Evolutionary conservation across 2,329 filamentous ascomycete species (phyloP).

Genomic region (Hymenotorrendiella dingleyae): DNA sequence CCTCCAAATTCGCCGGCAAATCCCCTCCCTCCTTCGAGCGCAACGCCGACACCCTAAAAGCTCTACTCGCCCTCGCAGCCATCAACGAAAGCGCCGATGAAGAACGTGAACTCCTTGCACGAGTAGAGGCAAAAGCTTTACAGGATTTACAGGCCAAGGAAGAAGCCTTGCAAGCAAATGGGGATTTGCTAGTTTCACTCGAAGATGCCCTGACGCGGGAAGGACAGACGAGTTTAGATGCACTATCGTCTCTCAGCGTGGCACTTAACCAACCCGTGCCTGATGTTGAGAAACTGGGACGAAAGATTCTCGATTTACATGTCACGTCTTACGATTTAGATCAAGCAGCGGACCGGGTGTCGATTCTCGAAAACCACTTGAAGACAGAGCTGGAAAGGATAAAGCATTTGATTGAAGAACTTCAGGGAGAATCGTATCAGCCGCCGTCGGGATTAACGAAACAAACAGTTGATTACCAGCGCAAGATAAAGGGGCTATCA

Average conservation of each 20-base stretch:
- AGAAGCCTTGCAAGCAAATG: conserved; percentile 28
- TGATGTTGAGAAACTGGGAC: conserved; percentile 41
- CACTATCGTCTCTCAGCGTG: conserved; percentile 49
- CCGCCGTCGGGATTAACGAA: conserved; percentile 54
- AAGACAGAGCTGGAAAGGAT: conserved; percentile 42
- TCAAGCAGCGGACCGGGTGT: conserved; percentile 49
- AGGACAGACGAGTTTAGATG: conserved; percentile 49
- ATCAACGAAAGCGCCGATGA: conserved; percentile 76
- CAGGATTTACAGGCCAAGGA: conserved; percentile 43
- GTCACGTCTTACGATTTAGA: conserved; percentile 46
- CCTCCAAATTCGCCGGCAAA: conserved; percentile 59
- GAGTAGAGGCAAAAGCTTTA: conserved; percentile 55
- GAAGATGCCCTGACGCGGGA: conserved; percentile 49
- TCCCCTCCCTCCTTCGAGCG: conserved; percentile 72
- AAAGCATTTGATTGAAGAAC: conserved; percentile 35
- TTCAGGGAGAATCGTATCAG: conserved; percentile 44
- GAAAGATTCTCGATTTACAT: conserved; percentile 50
- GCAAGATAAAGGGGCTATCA: conserved; percentile 60
- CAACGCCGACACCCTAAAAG: conserved; percentile 75
- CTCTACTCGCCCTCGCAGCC: conserved; percentile 65
- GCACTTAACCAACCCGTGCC: conserved; percentile 38
- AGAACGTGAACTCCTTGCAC: conserved; percentile 51
- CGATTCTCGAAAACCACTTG: conserved; percentile 51
- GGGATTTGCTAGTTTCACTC: conserved; percentile 45
- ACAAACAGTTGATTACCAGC: conserved; percentile 68